A percentile compares a stretch with the other conserved stretches of the same genome.
These are phyloP conservation scores for Talaromyces adpressus DNA, from an alignment of 495 filamentous ascomycete species.

Conservation along the genomic window DNA sequence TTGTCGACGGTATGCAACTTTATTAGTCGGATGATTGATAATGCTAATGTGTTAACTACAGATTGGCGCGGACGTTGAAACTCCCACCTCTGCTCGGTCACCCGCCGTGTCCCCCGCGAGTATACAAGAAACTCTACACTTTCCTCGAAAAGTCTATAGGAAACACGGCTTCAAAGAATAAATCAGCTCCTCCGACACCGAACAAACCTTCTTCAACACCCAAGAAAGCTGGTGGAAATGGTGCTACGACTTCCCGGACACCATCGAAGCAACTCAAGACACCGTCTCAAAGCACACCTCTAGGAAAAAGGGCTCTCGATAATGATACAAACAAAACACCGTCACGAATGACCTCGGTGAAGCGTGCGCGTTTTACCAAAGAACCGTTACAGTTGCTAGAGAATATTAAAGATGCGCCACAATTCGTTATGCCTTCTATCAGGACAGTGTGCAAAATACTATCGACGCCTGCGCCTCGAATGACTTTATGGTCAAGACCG, in stretches of 20 bases:
- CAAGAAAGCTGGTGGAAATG: not conserved
- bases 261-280: constrained; percentile 33
- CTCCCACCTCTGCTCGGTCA: constrained; percentile 74
- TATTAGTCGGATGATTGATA: not conserved
- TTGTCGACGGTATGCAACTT: constrained; percentile 61
- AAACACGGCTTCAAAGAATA: constrained; percentile 22
- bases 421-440: constrained; percentile 61
- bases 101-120: constrained; percentile 73
- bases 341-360: not conserved
- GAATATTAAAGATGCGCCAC: constrained; percentile 44
- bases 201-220: constrained; percentile 19
- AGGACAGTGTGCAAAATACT: constrained; percentile 59
- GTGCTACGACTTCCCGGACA: constrained; percentile 14
- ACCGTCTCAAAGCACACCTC: constrained; percentile 33
- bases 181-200: constrained; percentile 25
- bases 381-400: constrained; percentile 14
- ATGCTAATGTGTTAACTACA: constrained; percentile 23
- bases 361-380: constrained; percentile 10
- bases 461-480: constrained; percentile 42
- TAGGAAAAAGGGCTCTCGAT: constrained; percentile 19
- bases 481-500: constrained; percentile 36
- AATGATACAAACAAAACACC: constrained; percentile 1
- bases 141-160: constrained; percentile 69
- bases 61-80: constrained; percentile 74
- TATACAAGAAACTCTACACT: constrained; percentile 77